Percentiles rank a stretch among this genome's conserved stretches.
These are phyloP conservation scores for Amoeboaphelidium protococcarum DNA, from an alignment of 371 early-diverging fungal species.

Conservation along the genomic window DNA sequence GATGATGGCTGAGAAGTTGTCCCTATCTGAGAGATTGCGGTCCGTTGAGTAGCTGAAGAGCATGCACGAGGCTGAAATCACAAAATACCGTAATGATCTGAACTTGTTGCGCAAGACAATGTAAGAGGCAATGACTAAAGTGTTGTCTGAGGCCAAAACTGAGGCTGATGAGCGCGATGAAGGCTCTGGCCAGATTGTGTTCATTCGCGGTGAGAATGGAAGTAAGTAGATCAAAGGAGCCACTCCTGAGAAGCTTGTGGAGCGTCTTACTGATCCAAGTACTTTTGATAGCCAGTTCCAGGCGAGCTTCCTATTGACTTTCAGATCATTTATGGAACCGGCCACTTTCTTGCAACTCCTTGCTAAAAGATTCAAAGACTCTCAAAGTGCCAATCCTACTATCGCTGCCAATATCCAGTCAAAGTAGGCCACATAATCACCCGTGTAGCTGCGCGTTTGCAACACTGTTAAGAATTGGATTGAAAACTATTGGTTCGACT, in stretches of 20 bases:
- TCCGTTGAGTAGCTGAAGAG: conserved; percentile 13
- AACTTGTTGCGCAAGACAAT: conserved; percentile 10
- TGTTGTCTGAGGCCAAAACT: conserved; percentile 9
- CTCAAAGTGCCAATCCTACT: neutral
- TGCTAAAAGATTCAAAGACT: neutral
- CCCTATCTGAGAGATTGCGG: conserved; percentile 10
- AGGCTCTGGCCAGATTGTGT: conserved; percentile 12
- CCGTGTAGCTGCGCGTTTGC: conserved; percentile 5
- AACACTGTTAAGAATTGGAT: conserved; percentile 20
- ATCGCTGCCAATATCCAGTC: neutral
- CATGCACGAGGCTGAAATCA: conserved; percentile 14
- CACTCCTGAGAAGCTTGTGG: conserved; percentile 17
- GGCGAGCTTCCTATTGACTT: conserved; percentile 19
- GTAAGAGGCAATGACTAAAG: conserved; percentile 14
- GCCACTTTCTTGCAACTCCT: conserved; percentile 11
- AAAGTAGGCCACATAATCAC: neutral
- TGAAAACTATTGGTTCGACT: conserved; percentile 15
- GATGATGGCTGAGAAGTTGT: conserved; percentile 8
- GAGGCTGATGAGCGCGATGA: conserved; percentile 18
- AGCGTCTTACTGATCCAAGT: conserved; percentile 17
- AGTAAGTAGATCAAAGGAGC: conserved; percentile 15
- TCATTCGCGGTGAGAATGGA: conserved; percentile 14
- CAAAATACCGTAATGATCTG: conserved; percentile 13
- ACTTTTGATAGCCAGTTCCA: conserved; percentile 17
- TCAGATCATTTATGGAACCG: conserved; percentile 12